phyloP scores from a whole-genome alignment of 805 yeast genomes.

The Candida golubevii region DNA sequence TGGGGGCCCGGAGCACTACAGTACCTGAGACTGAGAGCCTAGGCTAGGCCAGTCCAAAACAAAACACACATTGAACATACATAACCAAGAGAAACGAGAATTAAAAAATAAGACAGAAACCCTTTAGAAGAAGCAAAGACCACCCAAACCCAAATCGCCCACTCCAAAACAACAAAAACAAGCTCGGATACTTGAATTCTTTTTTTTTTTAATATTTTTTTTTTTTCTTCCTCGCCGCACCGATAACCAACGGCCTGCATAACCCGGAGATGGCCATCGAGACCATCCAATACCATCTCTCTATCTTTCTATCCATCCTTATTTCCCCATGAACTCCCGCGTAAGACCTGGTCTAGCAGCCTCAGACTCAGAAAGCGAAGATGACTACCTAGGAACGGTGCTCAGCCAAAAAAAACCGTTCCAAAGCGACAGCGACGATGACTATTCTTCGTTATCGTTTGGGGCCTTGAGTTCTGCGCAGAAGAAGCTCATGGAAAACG shows the following conservation, averaged over 20 bases:
- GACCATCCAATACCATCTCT: too few relatives aligned
- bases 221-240: background rate
- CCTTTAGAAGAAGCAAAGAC: too few relatives aligned
- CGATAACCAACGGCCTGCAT: conserved; percentile 2
- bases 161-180: too few relatives aligned
- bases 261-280: conserved; percentile 7
- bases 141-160: too few relatives aligned
- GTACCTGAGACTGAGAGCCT: too few relatives aligned
- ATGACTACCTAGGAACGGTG: conserved; percentile 17
- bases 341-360: conserved; percentile 6
- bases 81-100: too few relatives aligned
- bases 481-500: conserved; percentile 33
- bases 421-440: conserved; percentile 34
- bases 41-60: too few relatives aligned
- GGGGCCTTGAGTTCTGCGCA: conserved; percentile 63
- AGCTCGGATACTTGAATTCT: too few relatives aligned
- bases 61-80: too few relatives aligned
- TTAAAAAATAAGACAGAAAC: too few relatives aligned
- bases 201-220: too few relatives aligned
- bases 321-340: conserved; percentile 3
- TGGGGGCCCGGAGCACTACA: too few relatives aligned
- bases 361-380: conserved; percentile 17
- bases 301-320: background rate
- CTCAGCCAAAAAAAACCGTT: conserved; percentile 5
- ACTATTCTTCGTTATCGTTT: conserved; percentile 53